phyloP scores from a whole-genome alignment of 2,329 filamentous ascomycete species.

The Nothophaeocryptopus gaeumannii region DNA sequence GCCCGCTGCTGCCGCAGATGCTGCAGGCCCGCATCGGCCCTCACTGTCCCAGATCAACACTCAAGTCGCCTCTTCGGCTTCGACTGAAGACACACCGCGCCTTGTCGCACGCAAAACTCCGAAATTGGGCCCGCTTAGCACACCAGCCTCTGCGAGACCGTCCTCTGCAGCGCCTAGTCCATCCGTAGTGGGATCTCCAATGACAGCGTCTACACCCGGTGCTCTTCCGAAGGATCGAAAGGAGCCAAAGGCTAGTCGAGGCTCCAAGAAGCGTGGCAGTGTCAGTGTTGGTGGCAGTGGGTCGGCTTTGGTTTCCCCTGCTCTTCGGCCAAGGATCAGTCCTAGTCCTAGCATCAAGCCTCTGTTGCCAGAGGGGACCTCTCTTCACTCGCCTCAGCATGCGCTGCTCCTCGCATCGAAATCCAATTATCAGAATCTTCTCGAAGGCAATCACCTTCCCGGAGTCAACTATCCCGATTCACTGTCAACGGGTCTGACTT shows the following conservation, averaged over 20 bases:
- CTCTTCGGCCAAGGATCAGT: slow-evolving; percentile 82
- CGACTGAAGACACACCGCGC: slow-evolving; percentile 54
- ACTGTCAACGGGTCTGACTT: slow-evolving; percentile 88
- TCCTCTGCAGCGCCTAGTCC: slow-evolving; percentile 52
- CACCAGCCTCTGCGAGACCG: slow-evolving; percentile 39
- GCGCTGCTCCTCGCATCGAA: slow-evolving; percentile 84
- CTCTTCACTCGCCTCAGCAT: slow-evolving; percentile 56
- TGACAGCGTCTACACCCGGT: slow-evolving; percentile 45
- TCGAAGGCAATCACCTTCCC: slow-evolving; percentile 81
- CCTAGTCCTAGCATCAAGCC: slow-evolving; percentile 92
- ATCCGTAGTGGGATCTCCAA: slow-evolving; percentile 44
- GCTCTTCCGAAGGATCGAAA: slow-evolving; percentile 30
- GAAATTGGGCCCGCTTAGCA: slow-evolving; percentile 58
- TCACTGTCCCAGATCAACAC: slow-evolving; percentile 53
- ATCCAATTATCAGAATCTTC: slow-evolving; percentile 96
- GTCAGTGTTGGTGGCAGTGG: slow-evolving; percentile 46
- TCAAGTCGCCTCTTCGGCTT: slow-evolving; percentile 37
- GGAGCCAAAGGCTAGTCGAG: slow-evolving; percentile 46
- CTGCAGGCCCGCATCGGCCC: slow-evolving; percentile 10
- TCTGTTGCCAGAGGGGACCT: slow-evolving; percentile 65
- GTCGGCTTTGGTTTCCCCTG: slow-evolving; percentile 78
- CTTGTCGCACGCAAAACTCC: slow-evolving; percentile 67
- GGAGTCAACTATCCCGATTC: slow-evolving; percentile 74
- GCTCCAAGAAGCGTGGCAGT: slow-evolving; percentile 65
- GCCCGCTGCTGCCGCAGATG: slow-evolving; percentile 64